Base-by-base conservation (phyloP, 2,329 filamentous ascomycete genomes). In the Torrubiella hemipterigena region DNA sequence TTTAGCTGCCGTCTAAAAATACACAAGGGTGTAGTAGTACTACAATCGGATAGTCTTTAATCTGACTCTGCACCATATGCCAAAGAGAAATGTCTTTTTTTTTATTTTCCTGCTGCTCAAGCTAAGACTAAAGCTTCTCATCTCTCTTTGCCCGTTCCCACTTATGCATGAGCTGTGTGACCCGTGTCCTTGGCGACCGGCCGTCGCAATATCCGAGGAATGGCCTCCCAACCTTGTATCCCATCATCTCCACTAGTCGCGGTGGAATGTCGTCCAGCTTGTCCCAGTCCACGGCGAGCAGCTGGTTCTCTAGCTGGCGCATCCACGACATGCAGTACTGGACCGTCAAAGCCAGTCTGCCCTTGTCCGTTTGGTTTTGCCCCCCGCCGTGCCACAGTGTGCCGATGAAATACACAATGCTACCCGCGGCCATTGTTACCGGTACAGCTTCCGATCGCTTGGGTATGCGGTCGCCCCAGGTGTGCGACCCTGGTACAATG, bases 291-390 rank as follows among this genome's bases (percentile, higher is more conserved):
- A 55, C 48, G 10, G 52, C 49, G 6, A 58, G 38, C 6, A 49
- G 48, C 40, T 52, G 48, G 30, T 58, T 58, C 38, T 57, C 55
- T 29, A 42, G 45, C n/a, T 49, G 46, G n/a, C 54, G 39, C 16
- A 55, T 48, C 49, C 49, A 65, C 5, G 55, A 54, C 38, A 58
- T 53, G 35, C 53, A 59, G 42, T 56, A 59, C 41, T 58, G 55
- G n/a, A 56, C 48, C 11, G 55, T 59, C 26, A 52, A 40, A 26
- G 54, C 54, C 22, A 47, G 38, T 16, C 56, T 43, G n/a, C 44
- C 43, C 18, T 32, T 36, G 16, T 41, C 31, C 11, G 49, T 47
- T 6, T 35, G 39, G 28, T 58, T 59, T 14, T 42, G 38, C n/a
- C 56, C 55, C 7, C 55, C 56, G 15, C 51, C 50, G 35, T 59